Evolutionary conservation across 169 alveolate species (phyloP).

Genomic region (Perkinsus olseni): DNA sequence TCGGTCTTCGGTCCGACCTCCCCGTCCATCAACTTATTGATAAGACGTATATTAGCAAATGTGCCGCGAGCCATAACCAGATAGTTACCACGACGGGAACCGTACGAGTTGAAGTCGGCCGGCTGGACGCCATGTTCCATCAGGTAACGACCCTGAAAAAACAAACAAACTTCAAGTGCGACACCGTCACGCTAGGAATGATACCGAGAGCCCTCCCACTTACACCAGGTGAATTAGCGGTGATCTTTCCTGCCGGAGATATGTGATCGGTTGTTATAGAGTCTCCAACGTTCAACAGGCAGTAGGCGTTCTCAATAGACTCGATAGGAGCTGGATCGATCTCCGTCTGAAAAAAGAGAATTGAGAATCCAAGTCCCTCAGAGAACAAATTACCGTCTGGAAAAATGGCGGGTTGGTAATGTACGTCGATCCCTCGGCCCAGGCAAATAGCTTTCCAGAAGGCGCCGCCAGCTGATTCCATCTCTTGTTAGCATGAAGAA

Average conservation of each 20-base stretch:
- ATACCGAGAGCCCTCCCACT: not conserved
- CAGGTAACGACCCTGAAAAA: constrained; percentile 49
- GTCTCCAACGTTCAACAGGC: constrained; percentile 76
- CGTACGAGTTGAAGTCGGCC: constrained; percentile 89
- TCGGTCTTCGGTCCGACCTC: constrained; percentile 85
- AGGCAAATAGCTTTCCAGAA: constrained; percentile 66
- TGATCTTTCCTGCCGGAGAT: constrained; percentile 95
- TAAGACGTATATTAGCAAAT: constrained; percentile 88
- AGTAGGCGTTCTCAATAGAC: constrained; percentile 17
- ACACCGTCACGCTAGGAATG: not conserved
- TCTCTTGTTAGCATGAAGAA: constrained; percentile 75
- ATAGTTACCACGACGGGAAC: constrained; percentile 94
- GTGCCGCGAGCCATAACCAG: constrained; percentile 92
- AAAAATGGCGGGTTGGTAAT: constrained; percentile 89
- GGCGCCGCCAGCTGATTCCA: constrained; percentile 82
- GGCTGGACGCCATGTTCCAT: constrained; percentile 62
- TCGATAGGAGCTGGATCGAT: constrained; percentile 26
- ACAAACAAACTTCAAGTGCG: not conserved
- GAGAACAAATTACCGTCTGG: constrained; percentile 38
- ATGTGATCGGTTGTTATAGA: constrained; percentile 95
- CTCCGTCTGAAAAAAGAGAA: constrained; percentile 20
- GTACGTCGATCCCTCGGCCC: constrained; percentile 87
- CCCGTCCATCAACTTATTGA: constrained; percentile 72
- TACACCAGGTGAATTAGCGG: constrained; percentile 87
- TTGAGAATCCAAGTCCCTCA: constrained; percentile 6